Base-by-base conservation (phyloP, 1,139 yeast species). In the Protomyces inouyei region DNA sequence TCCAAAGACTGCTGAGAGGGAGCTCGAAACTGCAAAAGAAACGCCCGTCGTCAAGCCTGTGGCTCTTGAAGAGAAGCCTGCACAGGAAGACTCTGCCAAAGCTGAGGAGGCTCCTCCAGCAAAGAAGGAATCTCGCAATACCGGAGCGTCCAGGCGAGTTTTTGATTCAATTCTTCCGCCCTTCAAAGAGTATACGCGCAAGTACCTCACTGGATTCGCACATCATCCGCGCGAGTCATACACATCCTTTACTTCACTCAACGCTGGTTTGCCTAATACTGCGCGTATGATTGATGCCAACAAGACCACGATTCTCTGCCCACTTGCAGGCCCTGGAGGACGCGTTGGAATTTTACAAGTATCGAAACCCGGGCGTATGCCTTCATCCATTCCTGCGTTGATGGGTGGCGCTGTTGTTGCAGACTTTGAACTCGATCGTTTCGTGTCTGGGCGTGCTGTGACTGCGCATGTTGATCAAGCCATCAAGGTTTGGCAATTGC, bases 281-380 rank as follows among this genome's bases (percentile, higher is more conserved):
- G 63, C 63, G 10, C 43, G 63, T 10, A 16, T 59, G 63, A 59
- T 59, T 37, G 57, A 59, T 21, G 53, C 63, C 9, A 59, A 55
- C 8, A 55, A 51, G 16, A 36, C 28, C 35, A 38, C 43, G 36
- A 52, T 59, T 36, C 46, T 52, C n/a, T 21, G 53, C 6, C 63
- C 63, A 4, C 53, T 59, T 16, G 63, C 63, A 9, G 63, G 63
- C 3, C 57, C 63, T 28, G 63, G 63, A 23, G 63, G 63, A 3
- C 56, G 63, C 18, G 35, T 59, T 12, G 63, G 52, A 3, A 43
- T 59, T 43, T 18, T 59, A 14, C 57, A 28, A 3, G 35, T 10
- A 3, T 38, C 32, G 9, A 53, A 52, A 36, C 35, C 63, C 16
- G 63, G 63, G 8, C 56, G 63, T 3, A 32, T 59, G 56, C 63